Base-by-base conservation (phyloP, 2,329 filamentous ascomycete genomes). In the Aspergillus pseudoterreus region DNA sequence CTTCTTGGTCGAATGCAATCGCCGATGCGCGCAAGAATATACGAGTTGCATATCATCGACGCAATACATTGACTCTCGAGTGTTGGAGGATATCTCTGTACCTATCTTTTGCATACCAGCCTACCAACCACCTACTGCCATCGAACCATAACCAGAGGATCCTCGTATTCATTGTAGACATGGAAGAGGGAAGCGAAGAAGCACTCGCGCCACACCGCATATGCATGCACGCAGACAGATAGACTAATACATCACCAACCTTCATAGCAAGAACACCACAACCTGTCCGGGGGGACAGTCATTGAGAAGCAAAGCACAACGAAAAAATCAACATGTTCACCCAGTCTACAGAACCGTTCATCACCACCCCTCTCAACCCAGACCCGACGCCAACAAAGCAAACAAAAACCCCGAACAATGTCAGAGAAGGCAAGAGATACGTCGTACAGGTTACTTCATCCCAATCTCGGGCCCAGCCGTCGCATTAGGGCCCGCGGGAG, bases 381-480 rank as follows among this genome's bases (percentile, higher is more conserved):
- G 41, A 41, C 30, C 32, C 43, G 36, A 38, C 35, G 32, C 47
- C 19, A 39, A 27, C 41, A 45, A 27, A 10, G 30, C 33, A 51
- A 10, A 51, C 9, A 51, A 36, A 17, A 36, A 47, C 14, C 14
- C 35, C 14, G 15, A 4, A 17, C 4, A n/a, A 38, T n/a, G 35
- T 6, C 14, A 38, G 35, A 38, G 14, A 14, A n/a, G 35, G 6
- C 11, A 8, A 35, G n/a, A 35, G 33, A 35, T 35, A n/a, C 14
- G 14, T n/a, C 35, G 14, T 11, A 38, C 11, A 21, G 43, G 43
- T 43, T 63, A 68, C 56, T 68, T 68, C 58, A 61, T 65, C 24
- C 55, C 52, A 36, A 64, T 33, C 44, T 69, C 64, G 9, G 64
- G 57, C 4, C 62, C 59, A 47, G 61, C 55, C 21, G 57, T 44